Evolutionary conservation across 345 rosid species (phyloP).

Genomic region (Salix suchowensis): DNA sequence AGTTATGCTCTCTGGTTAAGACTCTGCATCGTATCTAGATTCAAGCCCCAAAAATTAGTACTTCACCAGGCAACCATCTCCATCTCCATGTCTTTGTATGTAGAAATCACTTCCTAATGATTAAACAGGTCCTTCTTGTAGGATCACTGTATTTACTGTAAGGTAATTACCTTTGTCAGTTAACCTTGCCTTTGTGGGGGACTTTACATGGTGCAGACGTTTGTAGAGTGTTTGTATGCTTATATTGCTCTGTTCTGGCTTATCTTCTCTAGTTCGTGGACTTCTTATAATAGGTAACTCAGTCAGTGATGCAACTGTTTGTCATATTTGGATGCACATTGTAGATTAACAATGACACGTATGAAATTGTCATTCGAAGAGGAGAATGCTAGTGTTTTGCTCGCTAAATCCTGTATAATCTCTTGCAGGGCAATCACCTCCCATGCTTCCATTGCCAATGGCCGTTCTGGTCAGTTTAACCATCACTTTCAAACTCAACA

Average conservation of each 20-base stretch:
- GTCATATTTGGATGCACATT: neutral
- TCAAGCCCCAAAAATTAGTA: neutral
- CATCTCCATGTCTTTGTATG: no score
- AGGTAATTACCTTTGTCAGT: neutral
- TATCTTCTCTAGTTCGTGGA: neutral
- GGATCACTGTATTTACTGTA: no score
- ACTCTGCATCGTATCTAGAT: neutral
- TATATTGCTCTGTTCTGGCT: neutral
- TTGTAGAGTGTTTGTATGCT: neutral
- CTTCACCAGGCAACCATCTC: neutral
- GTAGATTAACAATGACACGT: neutral
- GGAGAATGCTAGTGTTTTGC: neutral
- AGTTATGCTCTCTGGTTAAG: neutral
- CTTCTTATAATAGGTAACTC: neutral
- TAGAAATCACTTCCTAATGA: no score
- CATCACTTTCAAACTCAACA: slow-evolving; percentile 57
- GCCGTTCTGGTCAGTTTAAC: slow-evolving; percentile 73
- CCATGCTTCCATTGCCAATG: slow-evolving; percentile 58
- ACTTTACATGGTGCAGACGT: neutral
- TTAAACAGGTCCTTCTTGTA: no score
- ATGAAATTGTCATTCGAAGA: neutral
- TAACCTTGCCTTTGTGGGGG: neutral
- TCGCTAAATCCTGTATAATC: neutral
- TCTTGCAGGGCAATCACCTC: slow-evolving; percentile 30
- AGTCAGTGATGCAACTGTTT: no score